These are phyloP conservation scores for Diaporthe citrichinensis DNA, from an alignment of 2,329 filamentous ascomycete species.

Conservation along the genomic window DNA sequence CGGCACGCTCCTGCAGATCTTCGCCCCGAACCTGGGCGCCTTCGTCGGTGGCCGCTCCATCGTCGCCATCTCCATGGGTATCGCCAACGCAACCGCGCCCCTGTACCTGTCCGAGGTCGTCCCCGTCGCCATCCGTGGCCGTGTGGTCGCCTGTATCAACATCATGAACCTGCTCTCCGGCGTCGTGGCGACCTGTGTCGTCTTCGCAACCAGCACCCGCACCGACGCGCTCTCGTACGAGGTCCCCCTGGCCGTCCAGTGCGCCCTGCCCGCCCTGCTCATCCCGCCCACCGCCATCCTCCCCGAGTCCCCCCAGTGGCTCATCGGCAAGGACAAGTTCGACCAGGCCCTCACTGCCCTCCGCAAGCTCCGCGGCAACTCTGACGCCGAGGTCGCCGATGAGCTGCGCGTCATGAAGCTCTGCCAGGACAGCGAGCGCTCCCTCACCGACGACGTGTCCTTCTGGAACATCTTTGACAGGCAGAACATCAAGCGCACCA, in stretches of 20 bases:
- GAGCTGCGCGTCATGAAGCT: conserved; percentile 51
- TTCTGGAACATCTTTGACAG: conserved; percentile 55
- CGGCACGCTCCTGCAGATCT: conserved; percentile 53
- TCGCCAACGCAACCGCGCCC: conserved; percentile 52
- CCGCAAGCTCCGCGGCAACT: conserved; percentile 50
- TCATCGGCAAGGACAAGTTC: conserved; percentile 48
- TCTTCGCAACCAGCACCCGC: conserved; percentile 50
- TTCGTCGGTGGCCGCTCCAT: conserved; percentile 51
- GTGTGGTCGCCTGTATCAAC: conserved; percentile 45
- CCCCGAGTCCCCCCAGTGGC: conserved; percentile 54
- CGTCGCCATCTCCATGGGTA: conserved; percentile 48
- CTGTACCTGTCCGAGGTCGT: conserved; percentile 55
- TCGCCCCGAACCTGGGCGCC: conserved; percentile 51
- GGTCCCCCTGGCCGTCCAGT: conserved; percentile 54
- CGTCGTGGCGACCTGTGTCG: conserved; percentile 51
- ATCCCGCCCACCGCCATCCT: conserved; percentile 48
- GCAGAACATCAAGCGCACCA: conserved; percentile 52
- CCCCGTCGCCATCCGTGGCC: conserved; percentile 41
- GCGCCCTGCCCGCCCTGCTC: conserved; percentile 50
- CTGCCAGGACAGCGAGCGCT: conserved; percentile 47
- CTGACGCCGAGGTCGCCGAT: conserved; percentile 49
- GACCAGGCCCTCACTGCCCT: conserved; percentile 50
- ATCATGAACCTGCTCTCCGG: conserved; percentile 45
- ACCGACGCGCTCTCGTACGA: conserved; percentile 49
- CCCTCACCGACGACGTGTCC: conserved; percentile 45